Base-by-base conservation (phyloP, 2,329 filamentous ascomycete genomes). In the Eurotiales sp. region DNA sequence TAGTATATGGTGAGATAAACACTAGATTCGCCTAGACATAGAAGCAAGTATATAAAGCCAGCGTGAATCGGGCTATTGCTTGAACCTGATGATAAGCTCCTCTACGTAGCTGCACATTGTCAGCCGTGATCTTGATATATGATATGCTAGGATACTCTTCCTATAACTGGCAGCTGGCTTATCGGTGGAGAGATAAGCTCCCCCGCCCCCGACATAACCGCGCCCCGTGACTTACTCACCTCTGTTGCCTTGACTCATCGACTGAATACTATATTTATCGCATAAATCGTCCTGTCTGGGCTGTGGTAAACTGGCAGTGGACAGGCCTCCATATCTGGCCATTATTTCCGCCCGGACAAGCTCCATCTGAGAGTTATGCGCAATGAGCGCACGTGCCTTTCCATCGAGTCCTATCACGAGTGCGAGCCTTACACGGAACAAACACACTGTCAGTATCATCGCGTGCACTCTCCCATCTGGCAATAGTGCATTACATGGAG, bases 131-230 rank as follows among this genome's bases (percentile, higher is more conserved):
- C n/a, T n/a, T n/a, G n/a, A n/a, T n/a, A n/a, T n/a, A n/a, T n/a
- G n/a, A n/a, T n/a, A n/a, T n/a, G n/a, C n/a, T n/a, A n/a, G n/a
- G n/a, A n/a, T n/a, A n/a, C n/a, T n/a, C n/a, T n/a, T n/a, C n/a
- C n/a, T n/a, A n/a, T n/a, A n/a, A n/a, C n/a, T n/a, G n/a, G n/a
- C n/a, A n/a, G n/a, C n/a, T n/a, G n/a, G n/a, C n/a, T n/a, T n/a
- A n/a, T n/a, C n/a, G n/a, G n/a, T n/a, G n/a, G n/a, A n/a, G n/a
- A n/a, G n/a, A n/a, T n/a, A n/a, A n/a, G n/a, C n/a, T n/a, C n/a
- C 51, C 51, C 51, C 45, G 39, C 48, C 44, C 50, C 44, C 32
- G 34, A 45, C 30, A 27, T 25, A 36, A 34, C 50, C 50, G 45
- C 30, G 43, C 30, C 30, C 8, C 34, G 46, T 39, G 25, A 41